A percentile compares a stretch with the other conserved stretches of the same genome.
phyloP scores from a whole-genome alignment of 73 alveolate species.

The Paramecium primaurelia region DNA sequence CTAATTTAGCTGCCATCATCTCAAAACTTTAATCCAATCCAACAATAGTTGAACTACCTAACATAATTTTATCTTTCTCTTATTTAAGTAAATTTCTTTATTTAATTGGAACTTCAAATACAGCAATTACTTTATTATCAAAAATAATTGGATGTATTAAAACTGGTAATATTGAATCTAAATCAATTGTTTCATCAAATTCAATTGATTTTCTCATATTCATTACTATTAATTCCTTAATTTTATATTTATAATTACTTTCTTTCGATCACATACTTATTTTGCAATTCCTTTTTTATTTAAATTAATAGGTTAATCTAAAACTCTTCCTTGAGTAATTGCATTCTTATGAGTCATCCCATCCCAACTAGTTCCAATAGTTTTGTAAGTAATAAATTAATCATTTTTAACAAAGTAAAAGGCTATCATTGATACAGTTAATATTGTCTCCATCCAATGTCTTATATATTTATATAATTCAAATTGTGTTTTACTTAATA shows the following conservation, averaged over 20 bases:
- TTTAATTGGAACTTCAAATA: constrained; percentile 26
- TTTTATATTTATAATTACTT: background rate
- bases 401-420: background rate
- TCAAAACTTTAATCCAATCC: constrained; percentile 49
- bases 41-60: constrained; percentile 5
- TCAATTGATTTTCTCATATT: constrained; percentile 3
- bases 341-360: background rate
- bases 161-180: constrained; percentile 7
- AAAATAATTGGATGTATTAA: constrained; percentile 3
- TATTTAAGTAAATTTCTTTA: background rate
- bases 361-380: background rate
- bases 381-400: background rate
- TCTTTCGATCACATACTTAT: background rate
- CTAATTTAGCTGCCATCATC: constrained; percentile 31
- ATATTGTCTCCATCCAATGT: background rate
- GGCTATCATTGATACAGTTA: background rate
- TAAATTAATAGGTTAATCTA: background rate
- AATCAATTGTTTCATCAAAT: constrained; percentile 34
- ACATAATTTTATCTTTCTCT: constrained; percentile 30
- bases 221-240: constrained; percentile 34
- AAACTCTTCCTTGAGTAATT: background rate
- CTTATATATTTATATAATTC: background rate
- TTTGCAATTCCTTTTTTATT: background rate
- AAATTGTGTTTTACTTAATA: background rate
- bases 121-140: background rate